Evolutionary conservation across 495 filamentous ascomycete genomes (phyloP).

Genomic region (Tuber magnatum): DNA sequence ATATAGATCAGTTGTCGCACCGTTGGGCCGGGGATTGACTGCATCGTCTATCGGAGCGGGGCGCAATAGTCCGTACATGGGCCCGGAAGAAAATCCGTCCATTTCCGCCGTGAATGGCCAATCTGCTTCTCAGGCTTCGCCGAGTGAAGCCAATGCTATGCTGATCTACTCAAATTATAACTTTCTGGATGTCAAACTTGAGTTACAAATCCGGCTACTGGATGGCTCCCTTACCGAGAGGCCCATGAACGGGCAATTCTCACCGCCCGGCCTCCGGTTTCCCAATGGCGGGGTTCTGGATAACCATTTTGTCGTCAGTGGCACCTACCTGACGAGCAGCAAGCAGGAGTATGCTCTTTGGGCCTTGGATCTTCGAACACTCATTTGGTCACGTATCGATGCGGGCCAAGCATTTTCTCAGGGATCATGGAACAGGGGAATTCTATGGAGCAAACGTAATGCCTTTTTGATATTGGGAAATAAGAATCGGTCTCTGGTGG

Average conservation of each 20-base stretch:
- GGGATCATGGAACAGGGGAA: constrained; percentile 92
- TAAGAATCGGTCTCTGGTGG: constrained; percentile 83
- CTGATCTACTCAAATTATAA: constrained; percentile 99
- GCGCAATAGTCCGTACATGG: constrained; percentile 10
- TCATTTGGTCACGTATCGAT: constrained; percentile 93
- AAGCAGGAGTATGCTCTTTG: constrained; percentile 98
- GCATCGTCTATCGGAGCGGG: constrained; percentile 64
- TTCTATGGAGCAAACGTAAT: constrained; percentile 86
- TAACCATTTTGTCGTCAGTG: constrained; percentile 91
- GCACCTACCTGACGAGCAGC: constrained; percentile 91
- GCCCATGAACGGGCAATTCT: constrained; percentile 76
- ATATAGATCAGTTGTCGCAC: constrained; percentile 89
- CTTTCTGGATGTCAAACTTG: constrained; percentile 91
- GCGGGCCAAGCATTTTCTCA: constrained; percentile 86
- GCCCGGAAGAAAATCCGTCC: constrained; percentile 36
- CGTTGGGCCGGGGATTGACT: constrained; percentile 53
- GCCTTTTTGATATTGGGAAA: constrained; percentile 92
- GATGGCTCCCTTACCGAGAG: constrained; percentile 83
- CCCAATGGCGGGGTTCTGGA: constrained; percentile 92
- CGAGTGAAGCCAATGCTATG: constrained; percentile 67
- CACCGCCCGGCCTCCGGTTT: constrained; percentile 85
- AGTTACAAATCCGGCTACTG: constrained; percentile 75
- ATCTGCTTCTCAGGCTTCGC: constrained; percentile 4
- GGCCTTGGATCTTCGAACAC: constrained; percentile 78
- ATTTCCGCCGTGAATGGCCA: constrained; percentile 26